Percentiles rank a stretch among this genome's conserved stretches.
Conservation (phyloP, 306 rosid species). For the Castanea crenata region DNA sequence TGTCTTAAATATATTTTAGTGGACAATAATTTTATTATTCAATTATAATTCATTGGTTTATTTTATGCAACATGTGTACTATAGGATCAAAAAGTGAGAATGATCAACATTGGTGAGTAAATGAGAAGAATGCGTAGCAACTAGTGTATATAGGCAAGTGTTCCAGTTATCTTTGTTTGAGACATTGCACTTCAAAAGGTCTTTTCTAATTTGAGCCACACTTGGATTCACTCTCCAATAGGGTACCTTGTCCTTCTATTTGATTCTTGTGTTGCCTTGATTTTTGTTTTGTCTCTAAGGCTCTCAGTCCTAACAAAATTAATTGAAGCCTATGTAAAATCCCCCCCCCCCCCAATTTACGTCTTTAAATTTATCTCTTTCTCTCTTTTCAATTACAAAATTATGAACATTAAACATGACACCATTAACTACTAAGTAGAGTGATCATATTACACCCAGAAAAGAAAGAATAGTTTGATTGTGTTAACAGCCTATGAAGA, state of each 20-base stretch:
- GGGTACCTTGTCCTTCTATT: conserved; percentile 74
- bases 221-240: conserved; percentile 80
- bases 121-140: not conserved
- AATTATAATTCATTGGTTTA: too few species aligned
- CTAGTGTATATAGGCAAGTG: conserved; percentile 58
- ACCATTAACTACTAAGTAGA: not conserved
- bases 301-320: conserved; percentile 32
- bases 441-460: not conserved
- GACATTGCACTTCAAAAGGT: conserved; percentile 76
- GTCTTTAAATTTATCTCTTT: too few species aligned
- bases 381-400: not conserved
- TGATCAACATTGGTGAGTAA: not conserved
- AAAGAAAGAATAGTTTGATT: too few species aligned
- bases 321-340: too few species aligned
- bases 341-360: too few species aligned
- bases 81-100: not conserved
- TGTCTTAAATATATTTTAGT: too few species aligned
- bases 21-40: too few species aligned
- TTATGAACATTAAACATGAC: not conserved
- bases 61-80: not conserved
- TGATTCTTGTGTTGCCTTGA: conserved; percentile 54
- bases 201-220: conserved; percentile 54
- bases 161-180: conserved; percentile 57
- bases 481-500: too few species aligned
- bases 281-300: not conserved